Evolutionary conservation across 257 asterid genomes (phyloP).

Genomic region (Solanum chiquidenum): DNA sequence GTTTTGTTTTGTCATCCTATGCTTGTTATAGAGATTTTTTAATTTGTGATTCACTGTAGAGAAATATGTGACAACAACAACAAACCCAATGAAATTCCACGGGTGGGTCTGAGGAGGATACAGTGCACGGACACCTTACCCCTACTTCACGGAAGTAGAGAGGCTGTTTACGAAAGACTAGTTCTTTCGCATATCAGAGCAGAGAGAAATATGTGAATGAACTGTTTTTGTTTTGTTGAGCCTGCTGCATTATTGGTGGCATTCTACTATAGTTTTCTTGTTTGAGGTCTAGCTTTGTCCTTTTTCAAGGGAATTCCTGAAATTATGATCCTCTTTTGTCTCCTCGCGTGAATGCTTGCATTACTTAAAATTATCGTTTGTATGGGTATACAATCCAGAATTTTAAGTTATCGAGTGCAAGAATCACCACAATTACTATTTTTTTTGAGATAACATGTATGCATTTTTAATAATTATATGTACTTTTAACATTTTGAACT

Average conservation of each 20-base stretch:
- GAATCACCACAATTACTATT: neutral
- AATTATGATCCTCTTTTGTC: slow-evolving; percentile 29
- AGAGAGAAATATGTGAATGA: neutral
- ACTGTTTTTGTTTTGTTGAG: slow-evolving; percentile 1
- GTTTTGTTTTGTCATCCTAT: neutral
- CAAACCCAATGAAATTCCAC: too few relatives aligned
- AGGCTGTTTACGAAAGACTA: neutral
- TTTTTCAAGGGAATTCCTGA: slow-evolving; percentile 11
- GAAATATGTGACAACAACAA: neutral
- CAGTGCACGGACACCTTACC: neutral
- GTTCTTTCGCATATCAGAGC: neutral
- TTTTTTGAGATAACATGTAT: neutral
- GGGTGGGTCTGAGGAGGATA: neutral
- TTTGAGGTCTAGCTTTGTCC: slow-evolving; percentile 5
- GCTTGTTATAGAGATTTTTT: slow-evolving; percentile 9
- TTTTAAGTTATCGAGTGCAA: neutral
- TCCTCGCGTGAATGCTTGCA: slow-evolving; percentile 8
- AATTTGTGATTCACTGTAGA: slow-evolving; percentile 12
- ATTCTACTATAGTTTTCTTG: neutral
- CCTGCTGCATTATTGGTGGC: neutral
- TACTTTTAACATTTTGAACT: neutral
- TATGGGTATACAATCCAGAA: neutral
- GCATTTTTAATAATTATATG: neutral
- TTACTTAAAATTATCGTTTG: neutral
- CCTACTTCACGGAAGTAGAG: neutral